Base-by-base conservation (phyloP, 2,329 filamentous ascomycete genomes). In the Sodiomyces alkalinus region DNA sequence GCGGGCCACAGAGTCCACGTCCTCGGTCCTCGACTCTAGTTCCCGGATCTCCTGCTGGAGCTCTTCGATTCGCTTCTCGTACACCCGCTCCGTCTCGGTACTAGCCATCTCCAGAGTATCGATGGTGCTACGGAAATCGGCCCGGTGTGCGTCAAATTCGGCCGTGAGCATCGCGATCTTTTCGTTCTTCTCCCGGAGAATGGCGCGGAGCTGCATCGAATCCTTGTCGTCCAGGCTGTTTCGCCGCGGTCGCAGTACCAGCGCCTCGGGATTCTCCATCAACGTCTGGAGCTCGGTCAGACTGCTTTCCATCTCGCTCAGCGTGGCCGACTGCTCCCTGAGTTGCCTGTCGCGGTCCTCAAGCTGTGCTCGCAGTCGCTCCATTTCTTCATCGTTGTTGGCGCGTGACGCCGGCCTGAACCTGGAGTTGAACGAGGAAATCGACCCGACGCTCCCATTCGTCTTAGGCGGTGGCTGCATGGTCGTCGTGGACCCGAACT, bases 61-160 rank as follows among this genome's bases (percentile, higher is more conserved):
- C 43, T 85, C 81, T 43, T 86, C 79, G 35, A 96, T 81, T 54
- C 82, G 80, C 51, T 83, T 80, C 49, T 98, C 90, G 48, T 98
- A 98, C 10, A 98, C 87, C 16, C 87, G 70, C 53, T 94, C 80
- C 0, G 90, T 98, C 56, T 98, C 90, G 1, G 85, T 80, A 46
- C 85, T 92, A 3, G 90, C 92, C 58, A 96, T 71, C 52, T 98
- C 90, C 28, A 98, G 63, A 1, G 87, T 93, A 54, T 98, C 90
- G 36, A 98, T 90, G 12, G 90, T 98, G 51, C 82, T 93, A 40
- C 90, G 68, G 55, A 98, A 98, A 51, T 98, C 90, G 12, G 90
- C 87, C 33, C 90, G 71, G 48, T 98, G 87, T 7, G 79, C 74
- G 47, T 98, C 90, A 43, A 98, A 98, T 47, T 98, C 90, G 7